A percentile compares a stretch with the other conserved stretches of the same genome.
Conservation (phyloP, 768 basidiomycete genomes). For the Lactifluus echinatus region DNA sequence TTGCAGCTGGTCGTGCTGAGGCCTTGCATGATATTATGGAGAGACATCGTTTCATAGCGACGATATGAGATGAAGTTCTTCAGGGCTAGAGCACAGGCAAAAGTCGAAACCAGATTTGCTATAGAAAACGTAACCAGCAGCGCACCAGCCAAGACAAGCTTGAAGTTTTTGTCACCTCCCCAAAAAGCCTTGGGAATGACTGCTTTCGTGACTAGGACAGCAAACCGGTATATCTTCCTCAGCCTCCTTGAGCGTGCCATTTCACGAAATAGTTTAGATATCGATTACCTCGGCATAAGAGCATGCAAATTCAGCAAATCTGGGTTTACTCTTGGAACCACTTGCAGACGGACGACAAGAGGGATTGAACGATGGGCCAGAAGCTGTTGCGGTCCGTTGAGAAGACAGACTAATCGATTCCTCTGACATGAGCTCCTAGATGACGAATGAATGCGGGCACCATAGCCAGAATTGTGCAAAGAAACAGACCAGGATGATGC, state of each 20-base stretch:
- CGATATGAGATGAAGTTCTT: slow-evolving; percentile 65
- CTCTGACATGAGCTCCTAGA: slow-evolving; percentile 72
- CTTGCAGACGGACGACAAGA: slow-evolving; percentile 40
- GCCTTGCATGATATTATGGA: slow-evolving; percentile 71
- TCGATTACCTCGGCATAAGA: slow-evolving; percentile 47
- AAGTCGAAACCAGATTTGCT: background rate
- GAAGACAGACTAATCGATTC: slow-evolving; percentile 46
- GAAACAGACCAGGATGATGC: slow-evolving; percentile 48
- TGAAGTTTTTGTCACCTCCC: slow-evolving; percentile 64
- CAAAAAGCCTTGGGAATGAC: slow-evolving; percentile 73
- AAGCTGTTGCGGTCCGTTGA: slow-evolving; percentile 35
- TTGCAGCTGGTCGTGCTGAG: slow-evolving; percentile 68
- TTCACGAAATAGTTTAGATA: background rate
- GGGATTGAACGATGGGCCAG: slow-evolving; percentile 46
- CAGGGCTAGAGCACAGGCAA: slow-evolving; percentile 41
- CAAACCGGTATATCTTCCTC: slow-evolving; percentile 61
- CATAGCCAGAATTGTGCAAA: background rate
- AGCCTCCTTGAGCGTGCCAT: background rate
- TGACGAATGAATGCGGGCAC: background rate
- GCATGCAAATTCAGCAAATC: slow-evolving; percentile 73
- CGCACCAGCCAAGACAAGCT: slow-evolving; percentile 46
- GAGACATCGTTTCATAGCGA: slow-evolving; percentile 70
- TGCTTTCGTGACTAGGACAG: slow-evolving; percentile 47
- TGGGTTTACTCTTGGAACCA: slow-evolving; percentile 44
- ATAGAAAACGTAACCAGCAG: background rate